These are phyloP conservation scores for Veloporphyrellus conicus DNA, from an alignment of 1,284 basidiomycete genomes.

Conservation along the genomic window DNA sequence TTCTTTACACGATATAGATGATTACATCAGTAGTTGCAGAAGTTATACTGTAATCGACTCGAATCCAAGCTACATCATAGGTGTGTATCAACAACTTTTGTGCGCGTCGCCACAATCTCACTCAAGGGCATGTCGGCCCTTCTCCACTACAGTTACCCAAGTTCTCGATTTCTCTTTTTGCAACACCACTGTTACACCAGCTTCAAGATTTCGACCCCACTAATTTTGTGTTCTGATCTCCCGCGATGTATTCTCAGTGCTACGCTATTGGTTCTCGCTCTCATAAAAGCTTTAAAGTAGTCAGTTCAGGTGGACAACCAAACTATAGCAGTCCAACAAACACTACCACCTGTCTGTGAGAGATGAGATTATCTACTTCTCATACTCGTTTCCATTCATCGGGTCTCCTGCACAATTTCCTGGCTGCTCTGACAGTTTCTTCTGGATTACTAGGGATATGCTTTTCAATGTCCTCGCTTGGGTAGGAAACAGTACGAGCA, in stretches of 20 bases:
- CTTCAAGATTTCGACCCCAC: neutral
- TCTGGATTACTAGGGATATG: no score
- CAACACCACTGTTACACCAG: neutral
- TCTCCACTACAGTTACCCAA: neutral
- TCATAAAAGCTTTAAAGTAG: neutral
- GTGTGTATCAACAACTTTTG: conserved; percentile 2
- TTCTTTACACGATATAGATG: neutral
- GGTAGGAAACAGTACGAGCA: no score
- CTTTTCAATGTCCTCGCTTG: no score
- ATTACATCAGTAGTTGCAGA: neutral
- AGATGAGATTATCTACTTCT: conserved; percentile 7
- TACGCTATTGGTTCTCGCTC: neutral
- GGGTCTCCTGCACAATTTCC: no score
- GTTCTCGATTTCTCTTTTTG: neutral
- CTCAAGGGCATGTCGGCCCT: no score
- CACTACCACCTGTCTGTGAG: no score
- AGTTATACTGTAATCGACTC: neutral
- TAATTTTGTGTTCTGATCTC: neutral
- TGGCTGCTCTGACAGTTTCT: no score
- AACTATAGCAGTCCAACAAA: no score
- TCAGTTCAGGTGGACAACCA: conserved; percentile 4
- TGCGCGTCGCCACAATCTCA: neutral
- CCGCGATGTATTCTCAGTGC: neutral
- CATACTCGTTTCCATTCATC: no score
- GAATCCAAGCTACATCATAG: neutral